Conservation (phyloP, 148 eudicot genomes). For the Oxyria digyna region DNA sequence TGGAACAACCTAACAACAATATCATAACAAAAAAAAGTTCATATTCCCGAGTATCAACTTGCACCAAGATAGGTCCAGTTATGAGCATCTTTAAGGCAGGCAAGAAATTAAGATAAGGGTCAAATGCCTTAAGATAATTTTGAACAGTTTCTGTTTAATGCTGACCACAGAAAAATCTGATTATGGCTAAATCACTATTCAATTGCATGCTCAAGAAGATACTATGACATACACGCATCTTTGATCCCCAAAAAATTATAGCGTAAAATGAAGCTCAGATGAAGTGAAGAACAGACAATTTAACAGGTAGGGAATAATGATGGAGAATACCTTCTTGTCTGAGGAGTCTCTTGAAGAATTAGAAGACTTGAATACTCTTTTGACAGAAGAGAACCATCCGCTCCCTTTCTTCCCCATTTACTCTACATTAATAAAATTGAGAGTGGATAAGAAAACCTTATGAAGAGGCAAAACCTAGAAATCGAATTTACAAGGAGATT, state of each 20-base stretch:
- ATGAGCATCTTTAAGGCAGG: constrained; percentile 4
- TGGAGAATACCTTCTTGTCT: neutral
- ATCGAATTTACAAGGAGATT: neutral
- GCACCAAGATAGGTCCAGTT: constrained; percentile 9
- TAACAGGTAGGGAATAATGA: neutral
- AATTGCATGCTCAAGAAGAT: neutral
- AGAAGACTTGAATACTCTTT: constrained; percentile 3
- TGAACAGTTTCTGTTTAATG: neutral
- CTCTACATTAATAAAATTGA: neutral
- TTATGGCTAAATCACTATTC: neutral
- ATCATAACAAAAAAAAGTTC: constrained; percentile 1
- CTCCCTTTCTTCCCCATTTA: constrained; percentile 12
- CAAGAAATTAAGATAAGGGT: neutral
- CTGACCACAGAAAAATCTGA: neutral
- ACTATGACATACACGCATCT: neutral
- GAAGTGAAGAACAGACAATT: neutral
- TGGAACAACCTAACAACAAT: constrained; percentile 10
- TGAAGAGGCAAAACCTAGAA: neutral
- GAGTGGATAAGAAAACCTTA: neutral
- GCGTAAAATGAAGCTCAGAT: neutral
- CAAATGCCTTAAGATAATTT: no score
- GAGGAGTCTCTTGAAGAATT: constrained; percentile 7
- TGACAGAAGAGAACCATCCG: constrained; percentile 7
- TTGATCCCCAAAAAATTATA: neutral
- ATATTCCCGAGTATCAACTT: neutral